Percentiles rank a stretch among this genome's conserved stretches.
Conservation (phyloP, 805 yeast species). For the Yamadazyma philogaea region DNA sequence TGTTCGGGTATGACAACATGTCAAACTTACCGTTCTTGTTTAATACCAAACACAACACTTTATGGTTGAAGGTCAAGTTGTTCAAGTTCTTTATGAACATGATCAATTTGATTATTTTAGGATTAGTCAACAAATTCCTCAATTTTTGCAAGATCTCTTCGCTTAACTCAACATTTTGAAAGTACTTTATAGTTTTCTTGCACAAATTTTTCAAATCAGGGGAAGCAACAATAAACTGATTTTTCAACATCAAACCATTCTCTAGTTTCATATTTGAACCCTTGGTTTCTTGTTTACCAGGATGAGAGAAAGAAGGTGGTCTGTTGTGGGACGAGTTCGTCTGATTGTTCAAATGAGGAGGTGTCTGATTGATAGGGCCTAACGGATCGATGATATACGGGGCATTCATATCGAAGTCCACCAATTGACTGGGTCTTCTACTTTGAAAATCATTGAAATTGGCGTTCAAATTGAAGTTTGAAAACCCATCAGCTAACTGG, state of each 20-base stretch:
- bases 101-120: constrained; percentile 29
- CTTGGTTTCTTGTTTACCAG: neutral
- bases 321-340: neutral
- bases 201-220: constrained; percentile 51
- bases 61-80: constrained; percentile 40
- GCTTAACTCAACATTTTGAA: constrained; percentile 34
- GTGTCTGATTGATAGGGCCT: constrained; percentile 1
- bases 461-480: constrained; percentile 30
- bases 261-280: constrained; percentile 42
- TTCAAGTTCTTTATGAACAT: constrained; percentile 40
- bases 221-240: constrained; percentile 58
- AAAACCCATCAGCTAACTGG: constrained; percentile 30
- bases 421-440: constrained; percentile 43
- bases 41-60: constrained; percentile 46
- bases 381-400: constrained; percentile 1
- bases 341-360: neutral
- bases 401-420: constrained; percentile 19
- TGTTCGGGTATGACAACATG: constrained; percentile 62
- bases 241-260: constrained; percentile 58
- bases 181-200: constrained; percentile 50
- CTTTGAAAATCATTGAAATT: constrained; percentile 38
- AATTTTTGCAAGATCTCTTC: constrained; percentile 25
- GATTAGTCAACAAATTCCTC: constrained; percentile 23
- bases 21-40: constrained; percentile 68
- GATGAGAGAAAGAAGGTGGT: neutral